Evolutionary conservation across 129 eudicot genomes (phyloP), one percentile per base, ranked within the genome.

Genomic region (Helianthus tuberosus): DNA sequence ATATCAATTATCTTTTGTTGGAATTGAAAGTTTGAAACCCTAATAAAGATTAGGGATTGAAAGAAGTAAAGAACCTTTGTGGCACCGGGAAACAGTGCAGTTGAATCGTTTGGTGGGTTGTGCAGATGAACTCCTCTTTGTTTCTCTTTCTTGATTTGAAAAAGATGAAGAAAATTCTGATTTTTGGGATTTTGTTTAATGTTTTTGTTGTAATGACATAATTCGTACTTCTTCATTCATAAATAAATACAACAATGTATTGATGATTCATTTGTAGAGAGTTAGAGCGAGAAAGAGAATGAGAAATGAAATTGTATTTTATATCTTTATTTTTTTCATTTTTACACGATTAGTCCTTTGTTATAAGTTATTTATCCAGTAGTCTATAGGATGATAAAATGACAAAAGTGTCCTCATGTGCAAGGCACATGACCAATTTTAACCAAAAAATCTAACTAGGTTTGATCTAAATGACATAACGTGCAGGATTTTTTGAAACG

Each of bases 81-180:
- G 74, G 66, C 77, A 82, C 90, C 92, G 90, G 85, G 70, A 87
- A 85, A 85, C 64, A 76, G 81, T 83, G 91, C 96, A 71, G 89
- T 85, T 87, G 96, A 90, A 87, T 82, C 83, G 89, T 79, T 87
- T 72, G 29, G 41, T 78, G 72, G 73, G 73, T 71, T 77, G 82
- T 78, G 82, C 44, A 71, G 82, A 78, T 78, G 73, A 78, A 78
- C 73, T 43, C 77, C 64, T 14, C 49, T 20, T 11, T 52, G 11
- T 47, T 14, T 61, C 14, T 75, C 39, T 68, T 70, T 78, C 57
- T 71, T 61, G 72, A 63, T 62, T 62, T 71, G 0, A 62, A 71
- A 64, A 62, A 64, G 44, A 6, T 5, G 67, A 20, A 63, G 23
- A 51, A 61, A 43, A 71, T 78, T 35, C 66, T 53, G 44, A 78